Base-by-base conservation (phyloP, 2,329 filamentous ascomycete genomes). In the Aspergillus transmontanensis region DNA sequence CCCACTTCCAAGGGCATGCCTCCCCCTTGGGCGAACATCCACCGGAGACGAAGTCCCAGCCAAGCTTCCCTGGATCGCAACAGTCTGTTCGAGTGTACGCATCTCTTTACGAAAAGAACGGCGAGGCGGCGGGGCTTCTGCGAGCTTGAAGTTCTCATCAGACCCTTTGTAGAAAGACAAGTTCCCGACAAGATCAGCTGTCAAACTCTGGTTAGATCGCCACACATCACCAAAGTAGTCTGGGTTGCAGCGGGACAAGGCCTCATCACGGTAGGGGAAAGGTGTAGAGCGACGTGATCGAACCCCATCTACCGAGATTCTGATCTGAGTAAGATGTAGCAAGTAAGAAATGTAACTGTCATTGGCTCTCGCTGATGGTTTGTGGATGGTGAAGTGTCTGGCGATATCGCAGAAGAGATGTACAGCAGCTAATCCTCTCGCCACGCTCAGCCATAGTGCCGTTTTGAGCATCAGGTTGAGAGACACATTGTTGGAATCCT, bases 371-470 rank as follows among this genome's bases (percentile, higher is more conserved):
- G 34, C 28, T 6, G 59, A 50, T 2, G 66, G 66, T n/a, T 61
- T 57, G 30, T 62, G 59, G 7, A 65, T 39, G 11, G 66, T 66
- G 48, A 75, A 75, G 5, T 67, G 59, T 19, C 69, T 65, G 23
- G 62, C 65, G n/a, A 71, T 58, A 39, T 75, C 70, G 54, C 68
- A 73, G 58, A 73, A 75, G 6, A 75, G 64, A 58, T 74, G 71
- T 10, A 73, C 72, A 2, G 73, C 67, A 16, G 71, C 54, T 4
- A 67, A 62, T n/a, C 73, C 70, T 56, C 73, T 63, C 9, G 72
- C 70, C 10, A 72, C 53, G 14, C 67, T 64, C 14, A 75, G 66
- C 71, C 73, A 75, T 48, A 70, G 56, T 1, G 71, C 71, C 14
- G 61, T 71, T 36, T 69, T 69, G 41, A 73, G 61, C 26, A 75